Percentiles rank a stretch among this genome's conserved stretches.
These are phyloP conservation scores for Jamesozyma lodderae DNA, from an alignment of 805 yeast genomes.

Conservation along the genomic window DNA sequence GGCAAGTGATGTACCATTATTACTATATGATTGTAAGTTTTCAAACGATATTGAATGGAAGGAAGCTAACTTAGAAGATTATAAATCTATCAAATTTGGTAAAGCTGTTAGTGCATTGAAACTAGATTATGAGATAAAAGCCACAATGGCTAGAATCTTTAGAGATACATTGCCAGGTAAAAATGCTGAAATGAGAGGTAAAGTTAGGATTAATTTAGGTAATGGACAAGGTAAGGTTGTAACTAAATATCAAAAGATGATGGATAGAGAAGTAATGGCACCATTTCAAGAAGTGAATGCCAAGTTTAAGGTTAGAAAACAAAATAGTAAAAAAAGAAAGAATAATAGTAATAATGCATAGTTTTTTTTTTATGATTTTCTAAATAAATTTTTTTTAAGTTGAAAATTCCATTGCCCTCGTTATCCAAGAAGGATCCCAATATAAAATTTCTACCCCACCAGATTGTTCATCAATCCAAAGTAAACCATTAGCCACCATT, in stretches of 20 bases:
- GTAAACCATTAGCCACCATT: slow-evolving; percentile 70
- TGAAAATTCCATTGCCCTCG: slow-evolving; percentile 3
- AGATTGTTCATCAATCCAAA: slow-evolving; percentile 71
- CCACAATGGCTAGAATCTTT: slow-evolving; percentile 44
- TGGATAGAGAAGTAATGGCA: slow-evolving; percentile 49
- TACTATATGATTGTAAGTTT: slow-evolving; percentile 76
- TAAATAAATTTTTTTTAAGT: not conserved
- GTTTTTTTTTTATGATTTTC: not conserved
- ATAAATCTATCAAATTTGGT: slow-evolving; percentile 36
- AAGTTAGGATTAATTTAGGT: slow-evolving; percentile 50
- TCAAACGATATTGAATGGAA: slow-evolving; percentile 62
- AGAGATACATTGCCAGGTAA: slow-evolving; percentile 27
- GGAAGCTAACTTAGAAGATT: slow-evolving; percentile 21
- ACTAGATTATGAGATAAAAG: slow-evolving; percentile 49
- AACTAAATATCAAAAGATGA: slow-evolving; percentile 48
- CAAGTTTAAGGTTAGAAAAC: slow-evolving; percentile 40
- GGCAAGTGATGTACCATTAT: slow-evolving; percentile 84
- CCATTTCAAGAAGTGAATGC: slow-evolving; percentile 62
- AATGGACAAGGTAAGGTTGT: slow-evolving; percentile 65
- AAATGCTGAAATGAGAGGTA: slow-evolving; percentile 18
- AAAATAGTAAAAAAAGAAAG: slow-evolving; percentile 21
- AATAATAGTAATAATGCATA: not conserved
- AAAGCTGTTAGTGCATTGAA: slow-evolving; percentile 41
- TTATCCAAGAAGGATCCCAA: slow-evolving; percentile 74
- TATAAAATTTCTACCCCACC: slow-evolving; percentile 37